Evolutionary conservation across 768 basidiomycete genomes (phyloP).

Genomic region (Nevesoporus exiguus): DNA sequence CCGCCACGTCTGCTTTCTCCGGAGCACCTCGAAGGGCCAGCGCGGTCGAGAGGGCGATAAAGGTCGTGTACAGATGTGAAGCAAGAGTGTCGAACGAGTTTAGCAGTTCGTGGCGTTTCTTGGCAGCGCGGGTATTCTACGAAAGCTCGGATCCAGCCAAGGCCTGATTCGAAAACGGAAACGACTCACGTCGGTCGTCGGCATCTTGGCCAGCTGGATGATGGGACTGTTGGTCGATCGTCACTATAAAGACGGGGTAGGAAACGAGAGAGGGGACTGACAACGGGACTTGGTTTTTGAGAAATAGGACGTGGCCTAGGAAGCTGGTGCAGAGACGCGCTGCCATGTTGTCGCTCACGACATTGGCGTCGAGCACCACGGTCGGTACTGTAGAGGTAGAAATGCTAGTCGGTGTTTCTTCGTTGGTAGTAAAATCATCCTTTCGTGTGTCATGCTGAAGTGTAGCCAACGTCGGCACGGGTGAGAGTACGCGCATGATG

Average conservation of each 20-base stretch:
- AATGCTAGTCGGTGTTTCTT: background rate
- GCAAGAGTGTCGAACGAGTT: constrained; percentile 65
- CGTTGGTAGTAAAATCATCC: background rate
- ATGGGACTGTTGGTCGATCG: constrained; percentile 48
- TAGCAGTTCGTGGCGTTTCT: constrained; percentile 59
- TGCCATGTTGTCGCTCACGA: constrained; percentile 56
- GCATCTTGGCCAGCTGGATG: constrained; percentile 57
- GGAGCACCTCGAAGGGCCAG: constrained; percentile 39
- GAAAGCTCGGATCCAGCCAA: background rate
- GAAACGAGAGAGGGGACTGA: constrained; percentile 36
- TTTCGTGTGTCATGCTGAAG: background rate
- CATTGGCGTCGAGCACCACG: constrained; percentile 46
- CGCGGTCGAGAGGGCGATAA: constrained; percentile 67
- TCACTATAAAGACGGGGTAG: background rate
- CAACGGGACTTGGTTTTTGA: constrained; percentile 80
- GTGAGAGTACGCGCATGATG: constrained; percentile 13
- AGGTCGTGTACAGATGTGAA: constrained; percentile 73
- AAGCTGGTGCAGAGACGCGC: constrained; percentile 60
- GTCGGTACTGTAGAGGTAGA: constrained; percentile 32
- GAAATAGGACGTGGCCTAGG: constrained; percentile 67
- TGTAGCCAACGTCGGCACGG: background rate
- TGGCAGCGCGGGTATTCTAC: constrained; percentile 50
- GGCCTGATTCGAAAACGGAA: background rate
- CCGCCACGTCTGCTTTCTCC: background rate
- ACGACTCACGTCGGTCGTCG: constrained; percentile 42